phyloP scores from a whole-genome alignment of 768 basidiomycete species.

The Hericium erinaceus region DNA sequence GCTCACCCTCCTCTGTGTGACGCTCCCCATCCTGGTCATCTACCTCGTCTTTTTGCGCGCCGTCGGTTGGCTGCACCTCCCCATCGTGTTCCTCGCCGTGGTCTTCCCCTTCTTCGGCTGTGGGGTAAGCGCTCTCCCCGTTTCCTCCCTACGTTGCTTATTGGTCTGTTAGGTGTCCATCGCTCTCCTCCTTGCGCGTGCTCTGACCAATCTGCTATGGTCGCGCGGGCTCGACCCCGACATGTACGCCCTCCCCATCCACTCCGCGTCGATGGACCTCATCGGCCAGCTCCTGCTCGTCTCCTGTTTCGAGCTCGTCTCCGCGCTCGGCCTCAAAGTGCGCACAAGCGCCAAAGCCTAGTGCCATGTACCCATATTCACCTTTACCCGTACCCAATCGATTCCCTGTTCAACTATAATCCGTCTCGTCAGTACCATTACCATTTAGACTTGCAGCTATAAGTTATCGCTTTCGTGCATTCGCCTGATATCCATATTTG shows the following conservation, averaged over 20 bases:
- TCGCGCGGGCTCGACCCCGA: constrained; percentile 74
- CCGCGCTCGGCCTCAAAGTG: constrained; percentile 30
- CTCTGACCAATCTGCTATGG: constrained; percentile 74
- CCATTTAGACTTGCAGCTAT: neutral
- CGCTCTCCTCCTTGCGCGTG: constrained; percentile 59
- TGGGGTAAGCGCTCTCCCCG: constrained; percentile 45
- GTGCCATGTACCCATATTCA: neutral
- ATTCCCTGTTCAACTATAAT: neutral
- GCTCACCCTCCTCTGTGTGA: constrained; percentile 61
- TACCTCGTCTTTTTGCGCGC: constrained; percentile 58
- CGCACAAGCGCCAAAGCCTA: neutral
- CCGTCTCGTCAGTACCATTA: neutral
- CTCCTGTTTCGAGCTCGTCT: constrained; percentile 60
- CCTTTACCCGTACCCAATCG: neutral
- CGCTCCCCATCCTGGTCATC: constrained; percentile 70
- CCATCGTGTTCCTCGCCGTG: constrained; percentile 56
- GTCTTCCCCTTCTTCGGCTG: constrained; percentile 65
- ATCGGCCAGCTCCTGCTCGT: constrained; percentile 76
- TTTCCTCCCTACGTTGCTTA: neutral
- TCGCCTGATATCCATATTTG: neutral
- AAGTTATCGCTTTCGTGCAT: neutral
- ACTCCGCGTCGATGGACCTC: constrained; percentile 83
- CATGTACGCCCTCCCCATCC: constrained; percentile 88
- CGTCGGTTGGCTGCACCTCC: constrained; percentile 74
- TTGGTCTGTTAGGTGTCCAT: constrained; percentile 43